phyloP scores from a whole-genome alignment of 495 filamentous ascomycete species.

The Penicillium coffeae region DNA sequence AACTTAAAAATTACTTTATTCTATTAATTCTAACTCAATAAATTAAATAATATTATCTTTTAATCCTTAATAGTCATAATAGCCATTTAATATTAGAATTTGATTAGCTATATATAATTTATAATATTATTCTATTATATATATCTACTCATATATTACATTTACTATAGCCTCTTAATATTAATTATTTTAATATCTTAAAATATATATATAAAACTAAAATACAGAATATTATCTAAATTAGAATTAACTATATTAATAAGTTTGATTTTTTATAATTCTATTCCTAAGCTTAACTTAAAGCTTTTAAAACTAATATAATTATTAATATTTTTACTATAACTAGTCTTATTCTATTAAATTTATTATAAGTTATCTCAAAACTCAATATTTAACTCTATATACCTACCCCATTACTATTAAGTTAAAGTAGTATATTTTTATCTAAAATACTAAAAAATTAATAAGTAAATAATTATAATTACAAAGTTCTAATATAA shows the following conservation, averaged over 20 bases:
- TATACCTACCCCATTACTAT: background rate
- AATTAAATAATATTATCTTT: background rate
- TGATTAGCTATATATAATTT: background rate
- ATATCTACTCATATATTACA: constrained; percentile 10
- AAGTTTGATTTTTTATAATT: constrained; percentile 5
- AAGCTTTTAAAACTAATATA: background rate
- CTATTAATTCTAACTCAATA: background rate
- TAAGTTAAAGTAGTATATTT: background rate
- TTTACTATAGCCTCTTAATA: constrained; percentile 19
- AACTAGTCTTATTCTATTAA: background rate
- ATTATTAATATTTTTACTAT: background rate
- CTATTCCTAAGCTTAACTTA: background rate
- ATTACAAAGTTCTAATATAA: background rate
- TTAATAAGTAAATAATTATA: background rate
- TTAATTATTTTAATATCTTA: background rate
- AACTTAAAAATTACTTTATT: background rate
- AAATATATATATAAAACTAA: background rate
- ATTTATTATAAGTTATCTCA: background rate
- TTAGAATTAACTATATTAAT: constrained; percentile 8
- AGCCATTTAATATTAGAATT: background rate
- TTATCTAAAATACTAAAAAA: background rate
- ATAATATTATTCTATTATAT: background rate
- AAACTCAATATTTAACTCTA: constrained; percentile 2
- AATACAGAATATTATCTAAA: background rate
- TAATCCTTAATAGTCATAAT: background rate